Conservation (phyloP, 2,329 filamentous ascomycete species). For the Clathrospora elynae region DNA sequence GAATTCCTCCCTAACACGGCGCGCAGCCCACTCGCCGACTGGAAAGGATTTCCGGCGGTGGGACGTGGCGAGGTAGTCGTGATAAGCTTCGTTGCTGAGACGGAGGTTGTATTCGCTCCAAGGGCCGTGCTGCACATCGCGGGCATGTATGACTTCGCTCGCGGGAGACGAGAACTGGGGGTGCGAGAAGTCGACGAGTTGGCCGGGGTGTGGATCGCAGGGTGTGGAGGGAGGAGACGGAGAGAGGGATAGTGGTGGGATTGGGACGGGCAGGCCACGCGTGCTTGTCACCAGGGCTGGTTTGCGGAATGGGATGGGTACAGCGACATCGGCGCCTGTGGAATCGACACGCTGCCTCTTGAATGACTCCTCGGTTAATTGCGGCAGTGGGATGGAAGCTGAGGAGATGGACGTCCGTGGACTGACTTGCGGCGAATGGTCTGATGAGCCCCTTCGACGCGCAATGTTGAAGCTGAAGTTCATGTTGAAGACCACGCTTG, state of each 20-base stretch:
- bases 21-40: slow-evolving; percentile 2
- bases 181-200: slow-evolving; percentile 16
- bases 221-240: background rate
- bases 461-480: slow-evolving; percentile 17
- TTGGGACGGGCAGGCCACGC: background rate
- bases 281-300: background rate
- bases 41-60: slow-evolving; percentile 19
- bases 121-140: background rate
- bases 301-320: background rate
- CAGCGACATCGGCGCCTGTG: slow-evolving; percentile 3
- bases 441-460: slow-evolving; percentile 8
- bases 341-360: slow-evolving; percentile 21
- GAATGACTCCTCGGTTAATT: slow-evolving; percentile 8
- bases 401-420: slow-evolving; percentile 19
- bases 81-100: slow-evolving; percentile 6
- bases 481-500: slow-evolving; percentile 19
- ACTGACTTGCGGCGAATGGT: slow-evolving; percentile 19
- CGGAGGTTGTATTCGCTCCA: slow-evolving; percentile 9
- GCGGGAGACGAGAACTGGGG: slow-evolving; percentile 1
- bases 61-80: slow-evolving; percentile 14
- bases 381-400: background rate
- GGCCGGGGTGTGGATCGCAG: slow-evolving; percentile 14
- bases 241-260: background rate
- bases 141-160: background rate
- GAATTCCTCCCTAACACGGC: slow-evolving; percentile 5